These are phyloP conservation scores for Hanseniaspora occidentalis DNA, from an alignment of 805 yeast species.

Conservation along the genomic window DNA sequence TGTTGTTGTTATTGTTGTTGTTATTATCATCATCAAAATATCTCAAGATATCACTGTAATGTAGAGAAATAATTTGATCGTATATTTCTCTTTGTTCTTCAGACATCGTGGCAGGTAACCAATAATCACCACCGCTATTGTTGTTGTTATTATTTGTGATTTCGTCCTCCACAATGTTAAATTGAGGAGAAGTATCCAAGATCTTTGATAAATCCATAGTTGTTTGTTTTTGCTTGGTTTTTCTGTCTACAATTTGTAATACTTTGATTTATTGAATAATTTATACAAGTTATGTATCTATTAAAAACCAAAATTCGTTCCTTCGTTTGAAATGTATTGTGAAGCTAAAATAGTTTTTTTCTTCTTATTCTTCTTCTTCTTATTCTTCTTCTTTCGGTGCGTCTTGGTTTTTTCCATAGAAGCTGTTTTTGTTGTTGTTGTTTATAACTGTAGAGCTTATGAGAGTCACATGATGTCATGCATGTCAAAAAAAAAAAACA, in stretches of 20 bases:
- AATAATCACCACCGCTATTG: conserved; percentile 44
- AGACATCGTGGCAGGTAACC: conserved; percentile 71
- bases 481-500: too few relatives aligned
- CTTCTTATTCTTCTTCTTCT: not conserved
- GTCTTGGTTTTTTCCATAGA: too few relatives aligned
- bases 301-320: too few relatives aligned
- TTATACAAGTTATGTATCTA: too few relatives aligned
- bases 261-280: too few relatives aligned
- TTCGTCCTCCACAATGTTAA: conserved; percentile 40
- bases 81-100: conserved; percentile 80
- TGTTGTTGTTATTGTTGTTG: too few relatives aligned
- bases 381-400: not conserved
- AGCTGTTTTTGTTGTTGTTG: too few relatives aligned
- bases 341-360: too few relatives aligned
- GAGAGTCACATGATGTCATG: too few relatives aligned
- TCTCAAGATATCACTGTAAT: conserved; percentile 80
- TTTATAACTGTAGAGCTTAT: not conserved
- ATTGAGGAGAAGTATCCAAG: conserved; percentile 76
- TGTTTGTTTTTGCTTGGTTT: not conserved
- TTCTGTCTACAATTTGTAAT: too few relatives aligned
- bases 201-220: conserved; percentile 67
- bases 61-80: conserved; percentile 83
- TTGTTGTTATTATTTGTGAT: conserved; percentile 4
- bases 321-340: too few relatives aligned
- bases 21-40: conserved; percentile 56